Base-by-base conservation (phyloP, 2,329 filamentous ascomycete genomes). In the Colletotrichum tabaci region DNA sequence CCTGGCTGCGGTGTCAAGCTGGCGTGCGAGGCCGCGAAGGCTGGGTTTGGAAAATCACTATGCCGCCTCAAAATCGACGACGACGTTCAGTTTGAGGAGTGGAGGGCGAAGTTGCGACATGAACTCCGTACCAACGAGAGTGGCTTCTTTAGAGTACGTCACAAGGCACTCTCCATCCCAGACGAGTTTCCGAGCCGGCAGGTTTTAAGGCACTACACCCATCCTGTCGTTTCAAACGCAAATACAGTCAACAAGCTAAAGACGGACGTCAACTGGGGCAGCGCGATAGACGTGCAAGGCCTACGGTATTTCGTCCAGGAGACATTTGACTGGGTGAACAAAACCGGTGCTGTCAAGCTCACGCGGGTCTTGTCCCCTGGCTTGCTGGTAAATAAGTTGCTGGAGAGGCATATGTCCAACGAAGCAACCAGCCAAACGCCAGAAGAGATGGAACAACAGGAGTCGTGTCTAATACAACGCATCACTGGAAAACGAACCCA, bases 11-110 rank as follows among this genome's bases (percentile, higher is more conserved):
- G 96, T 2, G 90, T 94, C 60, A 97, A 96, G 78, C 86, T 95
- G 13, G 96, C 96, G 0, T 96, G 93, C 75, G 94, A 98, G 79
- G 97, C 96, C 65, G 95, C 95, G 44, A 90, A 90, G 77, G 96
- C 94, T 63, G 95, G 95, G 0, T 98, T 96, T 80, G 96, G 96
- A 2, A 89, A 87, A 69, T 89, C 92, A 46, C 83, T 98, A 4
- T 96, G 93, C 78, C 85, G 83, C 2, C 82, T 96, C 38, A 87
- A 89, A 68, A 85, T 83, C 44, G 86, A 87, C 6, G 91, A 95
- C 75, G 81, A 81, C 2, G 82, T 81, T 1, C 92, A 87, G 3
- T 83, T 97, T 56, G 82, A 82, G 1, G 84, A 85, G 26, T 98
- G 96, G 96, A 91, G 91, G 75, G 87, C 92, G 12, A 85, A 88